Evolutionary conservation across 1,284 basidiomycete genomes (phyloP), one percentile per base, ranked within the genome.

Genomic region (Cronartium ribicola): DNA sequence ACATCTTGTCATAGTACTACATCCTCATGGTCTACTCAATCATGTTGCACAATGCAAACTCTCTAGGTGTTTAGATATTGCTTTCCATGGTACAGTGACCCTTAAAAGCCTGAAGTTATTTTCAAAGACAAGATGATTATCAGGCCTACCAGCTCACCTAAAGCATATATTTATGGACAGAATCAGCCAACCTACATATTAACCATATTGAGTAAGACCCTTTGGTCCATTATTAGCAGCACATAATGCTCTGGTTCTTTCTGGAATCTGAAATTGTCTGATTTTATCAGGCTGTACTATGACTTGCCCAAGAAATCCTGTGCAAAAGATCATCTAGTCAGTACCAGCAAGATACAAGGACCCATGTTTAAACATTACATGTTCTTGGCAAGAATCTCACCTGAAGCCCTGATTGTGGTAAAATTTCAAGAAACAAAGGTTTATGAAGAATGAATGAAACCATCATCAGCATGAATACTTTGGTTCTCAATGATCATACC

Each of bases 221-320:
- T 29, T 29, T 1, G 29, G 29, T 29, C 29, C 29, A 29, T 29
- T 29, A 29, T 29, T 1, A 29, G 29, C 29, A 29, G 1, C 29
- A 29, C 29, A 29, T 29, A 29, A 29, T 29, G 29, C 44, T 48
- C 44, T 48, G 44, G 44, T 48, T n/a, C n/a, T 48, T 48, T 61
- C 2, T 6, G 68, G 68, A 44, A 70, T 63, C 29, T 51, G 7
- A 20, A 70, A 70, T 14, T 37, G 13, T 20, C 51, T 51, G 68
- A 70, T 70, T 14, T 22, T 48, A 46, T 70, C 60, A 3, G 68
- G 68, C n/a, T 70, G 68, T 5, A 70, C 60, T 4, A 63, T 37
- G 36, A 70, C 29, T 5, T 62, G 44, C 22, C 68, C 68, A 20
- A 60, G 57, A 40, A 70, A 70, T 10, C 68, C 68, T 70, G 14